Evolutionary conservation across 2,329 filamentous ascomycete genomes (phyloP).

Genomic region (Clarireedia sp.): DNA sequence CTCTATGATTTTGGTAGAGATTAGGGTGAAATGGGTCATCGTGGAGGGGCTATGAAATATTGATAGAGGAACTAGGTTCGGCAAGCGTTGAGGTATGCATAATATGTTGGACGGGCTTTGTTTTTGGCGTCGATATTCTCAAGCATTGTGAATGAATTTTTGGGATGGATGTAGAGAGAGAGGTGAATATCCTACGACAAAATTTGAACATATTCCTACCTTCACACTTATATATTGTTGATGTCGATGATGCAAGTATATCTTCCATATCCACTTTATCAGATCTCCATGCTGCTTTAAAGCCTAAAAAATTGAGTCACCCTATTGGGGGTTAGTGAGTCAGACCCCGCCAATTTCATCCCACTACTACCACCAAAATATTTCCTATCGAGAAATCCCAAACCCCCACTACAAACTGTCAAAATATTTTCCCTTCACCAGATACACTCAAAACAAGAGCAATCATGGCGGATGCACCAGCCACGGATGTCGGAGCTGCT

Average conservation of each 20-base stretch:
- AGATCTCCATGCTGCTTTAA: neutral
- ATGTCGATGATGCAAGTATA: neutral
- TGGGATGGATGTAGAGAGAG: neutral
- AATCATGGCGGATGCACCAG: conserved; percentile 27
- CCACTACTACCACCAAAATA: neutral
- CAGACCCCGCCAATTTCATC: conserved; percentile 14
- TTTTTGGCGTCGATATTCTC: neutral
- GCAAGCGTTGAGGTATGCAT: too few relatives aligned
- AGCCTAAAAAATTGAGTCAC: neutral
- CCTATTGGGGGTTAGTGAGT: conserved; percentile 7
- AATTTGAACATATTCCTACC: neutral
- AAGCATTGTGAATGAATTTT: neutral
- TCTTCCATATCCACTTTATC: neutral
- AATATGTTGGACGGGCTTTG: neutral
- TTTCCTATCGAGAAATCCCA: neutral
- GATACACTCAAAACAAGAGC: conserved; percentile 11
- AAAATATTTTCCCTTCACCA: neutral
- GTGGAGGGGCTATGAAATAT: too few relatives aligned
- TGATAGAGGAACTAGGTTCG: too few relatives aligned
- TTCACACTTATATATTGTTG: neutral
- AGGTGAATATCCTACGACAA: neutral
- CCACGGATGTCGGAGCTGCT: conserved; percentile 7
- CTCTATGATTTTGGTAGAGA: neutral
- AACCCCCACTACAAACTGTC: too few relatives aligned
- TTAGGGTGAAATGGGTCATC: too few relatives aligned